Evolutionary conservation across 352 stramenopile species (phyloP), one percentile per base, ranked within the genome.

Genomic region (Phytophthora fragariae): DNA sequence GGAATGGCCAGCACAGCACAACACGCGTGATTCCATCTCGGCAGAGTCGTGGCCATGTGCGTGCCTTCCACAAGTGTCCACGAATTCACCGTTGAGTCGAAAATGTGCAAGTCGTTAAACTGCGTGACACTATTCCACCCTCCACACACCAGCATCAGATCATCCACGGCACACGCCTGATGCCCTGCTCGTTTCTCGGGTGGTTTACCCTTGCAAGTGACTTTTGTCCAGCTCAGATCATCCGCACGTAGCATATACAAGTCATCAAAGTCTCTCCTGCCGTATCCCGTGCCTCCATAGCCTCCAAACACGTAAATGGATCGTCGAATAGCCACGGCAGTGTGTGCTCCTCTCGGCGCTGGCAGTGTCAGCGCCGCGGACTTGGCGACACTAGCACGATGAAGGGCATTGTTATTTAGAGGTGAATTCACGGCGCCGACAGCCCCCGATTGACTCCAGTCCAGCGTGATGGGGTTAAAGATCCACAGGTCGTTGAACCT

Each of bases 401-500:
- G 83, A 68, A 88, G 85, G 54, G 81, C 80, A 63, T 46, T 57
- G 14, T 14, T 64, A 63, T 61, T 68, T 27, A 29, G 29, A 19
- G 35, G 47, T 17, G 50, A 37, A 24, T 35, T 39, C 24, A 37
- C 15, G 17, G 6, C 8, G 11, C 0, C 35, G 15, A 12, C 27
- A 1, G 24, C 46, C 10, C 73, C 78, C 19, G 72, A 58, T 63
- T 98, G 92, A 5, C 73, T 85, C 97, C 97, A 99, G 57, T 93
- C 89, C 73, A 98, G 90, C 21, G 83, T 98, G 72, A 95, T 94
- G 11, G 95, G 94, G 59, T 99, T 98, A 70, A 99, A 98, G 52
- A 98, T 75, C 96, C 97, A 99, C n/a, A 99, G 61, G 74, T 99
- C 97, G 60, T 99, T 99, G 55, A 98, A 98, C 9, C 95, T 85